These are phyloP conservation scores for Lachnum nothofagi DNA, from an alignment of 2,329 filamentous ascomycete species.

Conservation along the genomic window DNA sequence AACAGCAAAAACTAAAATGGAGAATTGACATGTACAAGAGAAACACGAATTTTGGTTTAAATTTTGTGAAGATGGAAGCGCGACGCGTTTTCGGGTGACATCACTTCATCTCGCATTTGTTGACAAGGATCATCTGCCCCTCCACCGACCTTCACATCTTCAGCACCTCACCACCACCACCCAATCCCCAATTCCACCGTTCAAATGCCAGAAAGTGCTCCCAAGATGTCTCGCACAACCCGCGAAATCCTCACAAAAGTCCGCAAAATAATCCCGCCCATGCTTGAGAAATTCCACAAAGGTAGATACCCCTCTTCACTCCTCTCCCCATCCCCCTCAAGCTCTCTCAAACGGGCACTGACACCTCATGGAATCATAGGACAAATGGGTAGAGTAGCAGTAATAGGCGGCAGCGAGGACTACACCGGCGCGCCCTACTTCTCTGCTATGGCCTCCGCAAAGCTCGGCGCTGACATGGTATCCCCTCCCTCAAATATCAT, in stretches of 20 bases:
- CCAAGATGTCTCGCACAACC: slow-evolving; percentile 62
- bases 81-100: too few relatives aligned
- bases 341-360: too few relatives aligned
- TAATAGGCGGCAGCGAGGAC: slow-evolving; percentile 91
- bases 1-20: too few relatives aligned
- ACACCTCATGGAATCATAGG: slow-evolving; percentile 54
- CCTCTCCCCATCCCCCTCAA: not conserved
- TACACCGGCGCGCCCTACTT: slow-evolving; percentile 98
- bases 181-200: not conserved
- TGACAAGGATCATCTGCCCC: too few relatives aligned
- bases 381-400: slow-evolving; percentile 83
- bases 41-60: too few relatives aligned
- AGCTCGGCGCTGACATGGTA: slow-evolving; percentile 87
- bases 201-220: slow-evolving; percentile 28
- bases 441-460: slow-evolving; percentile 91
- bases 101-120: too few relatives aligned
- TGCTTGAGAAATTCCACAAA: slow-evolving; percentile 96
- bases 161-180: not conserved
- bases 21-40: too few relatives aligned
- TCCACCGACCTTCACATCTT: too few relatives aligned
- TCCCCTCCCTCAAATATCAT: slow-evolving; percentile 11
- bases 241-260: slow-evolving; percentile 74
- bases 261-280: slow-evolving; percentile 84
- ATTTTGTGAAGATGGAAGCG: too few relatives aligned
- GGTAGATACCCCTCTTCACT: slow-evolving; percentile 60